phyloP scores from a whole-genome alignment of 2,329 filamentous ascomycete species.

The Colletotrichum orbiculare region DNA sequence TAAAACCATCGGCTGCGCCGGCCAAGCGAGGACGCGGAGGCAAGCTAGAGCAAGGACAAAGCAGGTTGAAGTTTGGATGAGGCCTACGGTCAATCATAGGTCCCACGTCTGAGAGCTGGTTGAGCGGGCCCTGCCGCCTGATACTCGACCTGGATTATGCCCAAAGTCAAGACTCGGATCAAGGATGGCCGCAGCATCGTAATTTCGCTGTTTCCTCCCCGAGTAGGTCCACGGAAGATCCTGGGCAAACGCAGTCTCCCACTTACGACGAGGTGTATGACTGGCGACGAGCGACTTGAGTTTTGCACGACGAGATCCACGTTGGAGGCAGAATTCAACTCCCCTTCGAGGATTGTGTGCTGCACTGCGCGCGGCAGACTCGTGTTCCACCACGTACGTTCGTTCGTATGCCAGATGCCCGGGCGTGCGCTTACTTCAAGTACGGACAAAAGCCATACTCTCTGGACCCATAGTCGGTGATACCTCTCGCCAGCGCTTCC shows the following conservation, averaged over 20 bases:
- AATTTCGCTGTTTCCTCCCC: conserved; percentile 1
- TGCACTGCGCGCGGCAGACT: too few relatives aligned
- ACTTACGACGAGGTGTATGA: not conserved
- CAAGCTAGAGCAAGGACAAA: conserved; percentile 68
- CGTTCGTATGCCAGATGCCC: too few relatives aligned
- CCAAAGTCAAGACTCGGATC: conserved; percentile 15
- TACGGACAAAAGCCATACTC: too few relatives aligned
- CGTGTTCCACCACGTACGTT: too few relatives aligned
- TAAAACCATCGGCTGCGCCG: conserved; percentile 48
- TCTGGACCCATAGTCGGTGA: too few relatives aligned
- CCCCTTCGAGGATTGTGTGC: too few relatives aligned
- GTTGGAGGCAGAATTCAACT: not conserved
- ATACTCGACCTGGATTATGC: conserved; percentile 14
- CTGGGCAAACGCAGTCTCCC: not conserved
- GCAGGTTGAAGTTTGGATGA: conserved; percentile 70
- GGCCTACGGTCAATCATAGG: not conserved
- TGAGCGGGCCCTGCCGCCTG: conserved; percentile 33
- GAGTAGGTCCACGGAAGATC: conserved; percentile 2
- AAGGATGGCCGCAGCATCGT: conserved; percentile 22
- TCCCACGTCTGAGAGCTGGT: conserved; percentile 26
- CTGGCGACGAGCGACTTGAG: not conserved
- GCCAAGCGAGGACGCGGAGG: conserved; percentile 51
- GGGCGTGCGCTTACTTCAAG: too few relatives aligned
- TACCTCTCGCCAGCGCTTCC: too few relatives aligned
- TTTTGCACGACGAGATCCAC: conserved; percentile 3